phyloP scores from a whole-genome alignment of 208 protist species.

The Wallacemonas rigidus region DNA sequence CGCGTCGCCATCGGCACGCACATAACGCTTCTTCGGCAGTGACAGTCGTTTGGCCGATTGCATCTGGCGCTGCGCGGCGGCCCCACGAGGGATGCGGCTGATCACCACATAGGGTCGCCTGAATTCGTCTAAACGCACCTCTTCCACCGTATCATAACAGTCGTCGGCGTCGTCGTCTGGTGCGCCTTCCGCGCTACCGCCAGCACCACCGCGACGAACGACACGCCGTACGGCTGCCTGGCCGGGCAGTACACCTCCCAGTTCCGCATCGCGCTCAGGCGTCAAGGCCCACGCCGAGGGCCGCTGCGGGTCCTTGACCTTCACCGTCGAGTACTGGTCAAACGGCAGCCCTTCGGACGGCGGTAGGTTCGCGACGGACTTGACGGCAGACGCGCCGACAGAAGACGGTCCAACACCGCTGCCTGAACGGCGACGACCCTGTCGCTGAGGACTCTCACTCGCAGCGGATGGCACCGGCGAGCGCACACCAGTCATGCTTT shows the following conservation, averaged over 20 bases:
- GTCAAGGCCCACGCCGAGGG: conserved; percentile 79
- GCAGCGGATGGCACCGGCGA: conserved; percentile 22
- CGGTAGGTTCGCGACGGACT: conserved; percentile 18
- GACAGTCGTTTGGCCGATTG: conserved; percentile 54
- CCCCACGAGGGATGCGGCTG: conserved; percentile 48
- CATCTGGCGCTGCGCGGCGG: conserved; percentile 49
- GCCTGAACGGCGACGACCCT: neutral
- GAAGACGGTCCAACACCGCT: no score
- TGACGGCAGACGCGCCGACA: neutral
- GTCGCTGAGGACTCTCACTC: conserved; percentile 4
- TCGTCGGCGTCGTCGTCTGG: conserved; percentile 6
- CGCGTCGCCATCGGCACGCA: conserved; percentile 28
- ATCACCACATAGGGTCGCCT: conserved; percentile 73
- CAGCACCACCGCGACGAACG: neutral
- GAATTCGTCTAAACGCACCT: conserved; percentile 75
- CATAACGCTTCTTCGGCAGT: conserved; percentile 44
- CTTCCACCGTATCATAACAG: conserved; percentile 51
- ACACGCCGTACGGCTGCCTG: conserved; percentile 33
- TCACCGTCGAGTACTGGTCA: conserved; percentile 57
- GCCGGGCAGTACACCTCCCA: conserved; percentile 33
- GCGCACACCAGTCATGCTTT: conserved; percentile 39
- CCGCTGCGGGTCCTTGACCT: conserved; percentile 50
- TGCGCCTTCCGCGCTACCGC: no score
- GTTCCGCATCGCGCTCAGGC: conserved; percentile 28
- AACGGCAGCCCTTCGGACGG: conserved; percentile 37